Evolutionary conservation across 352 stramenopile species (phyloP).

Genomic region (Pythium pyrilobum): DNA sequence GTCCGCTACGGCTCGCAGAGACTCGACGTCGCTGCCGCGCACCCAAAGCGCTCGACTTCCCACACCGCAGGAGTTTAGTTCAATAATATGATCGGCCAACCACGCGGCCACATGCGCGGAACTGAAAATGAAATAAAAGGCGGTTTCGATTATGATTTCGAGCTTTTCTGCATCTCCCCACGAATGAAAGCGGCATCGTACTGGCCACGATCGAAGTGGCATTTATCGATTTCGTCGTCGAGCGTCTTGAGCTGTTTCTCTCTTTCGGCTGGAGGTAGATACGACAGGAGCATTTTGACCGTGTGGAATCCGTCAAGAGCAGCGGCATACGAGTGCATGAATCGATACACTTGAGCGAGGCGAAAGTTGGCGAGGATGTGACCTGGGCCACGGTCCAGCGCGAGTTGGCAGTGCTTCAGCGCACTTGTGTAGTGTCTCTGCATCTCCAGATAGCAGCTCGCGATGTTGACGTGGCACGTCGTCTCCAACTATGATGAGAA

Average conservation of each 20-base stretch:
- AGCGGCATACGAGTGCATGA: slow-evolving; percentile 43
- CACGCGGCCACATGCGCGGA: no score
- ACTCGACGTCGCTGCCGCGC: background rate
- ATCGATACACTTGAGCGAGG: slow-evolving; percentile 42
- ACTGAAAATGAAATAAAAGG: background rate
- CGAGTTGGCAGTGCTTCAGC: slow-evolving; percentile 38
- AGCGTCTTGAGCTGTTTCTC: slow-evolving; percentile 23
- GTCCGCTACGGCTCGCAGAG: background rate
- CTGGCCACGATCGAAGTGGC: slow-evolving; percentile 54
- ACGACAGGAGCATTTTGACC: background rate
- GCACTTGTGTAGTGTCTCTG: slow-evolving; percentile 38
- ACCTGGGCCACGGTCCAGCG: slow-evolving; percentile 29
- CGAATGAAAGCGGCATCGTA: slow-evolving; percentile 52
- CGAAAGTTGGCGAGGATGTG: slow-evolving; percentile 38
- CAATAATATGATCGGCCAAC: slow-evolving; percentile 6
- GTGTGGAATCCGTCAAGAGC: slow-evolving; percentile 30
- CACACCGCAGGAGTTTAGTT: background rate
- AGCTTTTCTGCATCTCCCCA: slow-evolving; percentile 8
- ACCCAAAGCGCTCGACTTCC: slow-evolving; percentile 7
- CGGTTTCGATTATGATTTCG: background rate
- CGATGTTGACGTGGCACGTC: slow-evolving; percentile 62
- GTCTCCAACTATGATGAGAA: slow-evolving; percentile 21
- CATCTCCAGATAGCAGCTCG: slow-evolving; percentile 54
- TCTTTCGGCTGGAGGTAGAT: background rate
- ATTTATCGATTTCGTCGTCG: slow-evolving; percentile 48